phyloP scores from a whole-genome alignment of 2,329 filamentous ascomycete species.

The Ascochyta koolunga region DNA sequence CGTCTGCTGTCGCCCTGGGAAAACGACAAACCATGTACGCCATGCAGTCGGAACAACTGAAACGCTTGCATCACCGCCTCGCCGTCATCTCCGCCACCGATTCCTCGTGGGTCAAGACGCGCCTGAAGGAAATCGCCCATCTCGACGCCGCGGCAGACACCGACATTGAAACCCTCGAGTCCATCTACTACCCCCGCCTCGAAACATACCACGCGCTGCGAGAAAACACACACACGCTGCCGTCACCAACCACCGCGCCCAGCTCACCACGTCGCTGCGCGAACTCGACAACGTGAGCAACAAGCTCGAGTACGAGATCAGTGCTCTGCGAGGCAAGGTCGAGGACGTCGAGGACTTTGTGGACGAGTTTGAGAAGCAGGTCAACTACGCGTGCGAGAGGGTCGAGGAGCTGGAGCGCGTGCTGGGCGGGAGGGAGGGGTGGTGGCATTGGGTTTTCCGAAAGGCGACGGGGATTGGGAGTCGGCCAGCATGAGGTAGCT shows the following conservation, averaged over 20 bases:
- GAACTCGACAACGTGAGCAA: slow-evolving; percentile 82
- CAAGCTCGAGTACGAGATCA: slow-evolving; percentile 91
- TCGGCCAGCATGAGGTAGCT: slow-evolving; percentile 5
- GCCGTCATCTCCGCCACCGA: slow-evolving; percentile 62
- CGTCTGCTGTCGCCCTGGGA: slow-evolving; percentile 39
- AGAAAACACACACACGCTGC: slow-evolving; percentile 72
- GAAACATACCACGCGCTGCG: slow-evolving; percentile 72
- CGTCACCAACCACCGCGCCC: slow-evolving; percentile 70
- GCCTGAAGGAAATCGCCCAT: slow-evolving; percentile 61
- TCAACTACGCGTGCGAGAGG: slow-evolving; percentile 50
- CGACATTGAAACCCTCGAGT: slow-evolving; percentile 66
- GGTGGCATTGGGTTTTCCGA: slow-evolving; percentile 41
- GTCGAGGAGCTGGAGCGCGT: slow-evolving; percentile 65
- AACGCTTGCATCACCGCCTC: slow-evolving; percentile 67
- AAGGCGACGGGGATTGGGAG: slow-evolving; percentile 36
- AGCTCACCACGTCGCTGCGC: slow-evolving; percentile 73
- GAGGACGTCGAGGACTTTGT: slow-evolving; percentile 87
- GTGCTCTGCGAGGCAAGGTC: slow-evolving; percentile 77
- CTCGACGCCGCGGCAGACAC: slow-evolving; percentile 68
- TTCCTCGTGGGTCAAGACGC: slow-evolving; percentile 66
- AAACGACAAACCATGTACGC: slow-evolving; percentile 44
- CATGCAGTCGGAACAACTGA: slow-evolving; percentile 60
- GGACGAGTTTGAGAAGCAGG: slow-evolving; percentile 75
- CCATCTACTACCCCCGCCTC: slow-evolving; percentile 73
- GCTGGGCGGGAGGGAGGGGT: slow-evolving; percentile 42